A percentile compares a stretch with the other conserved stretches of the same genome.
These are phyloP conservation scores for Puccinellia tenuiflora DNA, from an alignment of 176 grass and related monocot species.

Conservation along the genomic window DNA sequence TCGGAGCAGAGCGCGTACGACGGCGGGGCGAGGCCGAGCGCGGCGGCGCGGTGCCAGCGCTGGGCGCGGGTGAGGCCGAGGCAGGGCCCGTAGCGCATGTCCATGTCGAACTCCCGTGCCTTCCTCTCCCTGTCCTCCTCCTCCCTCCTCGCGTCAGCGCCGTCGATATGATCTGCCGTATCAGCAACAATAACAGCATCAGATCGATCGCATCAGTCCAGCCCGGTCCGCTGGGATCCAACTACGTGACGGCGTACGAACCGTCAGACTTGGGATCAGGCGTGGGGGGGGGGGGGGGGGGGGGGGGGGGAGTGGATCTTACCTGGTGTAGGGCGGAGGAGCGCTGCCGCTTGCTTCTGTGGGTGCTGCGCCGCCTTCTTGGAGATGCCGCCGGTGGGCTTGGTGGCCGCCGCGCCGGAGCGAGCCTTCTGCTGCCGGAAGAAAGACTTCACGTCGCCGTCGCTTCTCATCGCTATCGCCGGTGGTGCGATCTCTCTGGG, in stretches of 20 bases:
- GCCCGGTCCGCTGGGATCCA: background rate
- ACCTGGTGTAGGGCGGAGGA: background rate
- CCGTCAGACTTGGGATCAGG: background rate
- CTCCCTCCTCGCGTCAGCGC: background rate
- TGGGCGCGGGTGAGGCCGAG: constrained; percentile 54
- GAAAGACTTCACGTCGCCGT: constrained; percentile 47
- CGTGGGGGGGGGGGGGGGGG: no score
- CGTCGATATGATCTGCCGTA: background rate
- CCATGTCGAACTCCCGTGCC: constrained; percentile 64
- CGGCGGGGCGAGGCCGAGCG: constrained; percentile 58
- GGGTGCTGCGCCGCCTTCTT: constrained; percentile 24
- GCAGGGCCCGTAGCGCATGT: constrained; percentile 78
- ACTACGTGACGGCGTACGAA: background rate
- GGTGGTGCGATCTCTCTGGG: background rate
- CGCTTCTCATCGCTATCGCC: constrained; percentile 24
- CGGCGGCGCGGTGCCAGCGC: constrained; percentile 52
- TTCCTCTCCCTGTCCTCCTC: constrained; percentile 14
- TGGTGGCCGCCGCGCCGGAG: constrained; percentile 1
- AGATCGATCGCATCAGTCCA: background rate
- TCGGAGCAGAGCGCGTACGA: constrained; percentile 28
- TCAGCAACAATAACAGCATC: background rate
- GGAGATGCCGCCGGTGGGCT: constrained; percentile 35
- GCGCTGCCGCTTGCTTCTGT: background rate
- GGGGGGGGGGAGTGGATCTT: background rate
- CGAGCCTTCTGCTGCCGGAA: constrained; percentile 60